A percentile compares a stretch with the other conserved stretches of the same genome.
Evolutionary conservation across 208 protist species (phyloP).

Genomic region (Angomonas deanei): DNA sequence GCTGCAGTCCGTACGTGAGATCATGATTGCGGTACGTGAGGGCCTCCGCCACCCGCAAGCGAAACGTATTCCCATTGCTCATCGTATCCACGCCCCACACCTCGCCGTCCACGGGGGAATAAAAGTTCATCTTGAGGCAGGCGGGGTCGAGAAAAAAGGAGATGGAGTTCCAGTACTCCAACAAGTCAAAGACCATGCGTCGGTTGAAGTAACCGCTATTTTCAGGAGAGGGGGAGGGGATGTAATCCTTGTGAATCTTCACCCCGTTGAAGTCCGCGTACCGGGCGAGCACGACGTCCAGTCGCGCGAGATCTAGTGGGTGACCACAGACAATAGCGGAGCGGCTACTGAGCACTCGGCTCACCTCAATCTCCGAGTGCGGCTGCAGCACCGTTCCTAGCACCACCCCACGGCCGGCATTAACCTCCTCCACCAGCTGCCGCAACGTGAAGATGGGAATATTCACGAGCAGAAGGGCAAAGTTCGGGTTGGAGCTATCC

Average conservation of each 20-base stretch:
- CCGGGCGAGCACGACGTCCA: slow-evolving; percentile 49
- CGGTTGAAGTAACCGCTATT: slow-evolving; percentile 68
- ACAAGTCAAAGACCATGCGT: slow-evolving; percentile 38
- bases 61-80: slow-evolving; percentile 13
- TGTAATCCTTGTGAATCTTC: slow-evolving; percentile 70
- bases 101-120: slow-evolving; percentile 67
- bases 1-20: slow-evolving; percentile 55
- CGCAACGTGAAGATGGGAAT: slow-evolving; percentile 54
- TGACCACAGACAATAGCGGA: slow-evolving; percentile 69
- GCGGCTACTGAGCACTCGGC: slow-evolving; percentile 61
- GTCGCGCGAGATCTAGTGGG: slow-evolving; percentile 58
- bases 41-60: slow-evolving; percentile 42
- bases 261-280: slow-evolving; percentile 55
- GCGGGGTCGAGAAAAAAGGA: slow-evolving; percentile 35
- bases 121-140: slow-evolving; percentile 41
- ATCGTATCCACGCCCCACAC: slow-evolving; percentile 19
- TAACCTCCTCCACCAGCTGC: slow-evolving; percentile 52
- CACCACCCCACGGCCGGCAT: slow-evolving; percentile 25
- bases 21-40: slow-evolving; percentile 52
- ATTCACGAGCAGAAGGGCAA: slow-evolving; percentile 66
- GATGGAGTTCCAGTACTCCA: slow-evolving; percentile 42
- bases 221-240: slow-evolving; percentile 45
- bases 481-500: slow-evolving; percentile 23
- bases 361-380: slow-evolving; percentile 52
- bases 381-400: slow-evolving; percentile 17